Base-by-base conservation (phyloP, 805 yeast genomes). In the Isabelozyma gotoi region DNA sequence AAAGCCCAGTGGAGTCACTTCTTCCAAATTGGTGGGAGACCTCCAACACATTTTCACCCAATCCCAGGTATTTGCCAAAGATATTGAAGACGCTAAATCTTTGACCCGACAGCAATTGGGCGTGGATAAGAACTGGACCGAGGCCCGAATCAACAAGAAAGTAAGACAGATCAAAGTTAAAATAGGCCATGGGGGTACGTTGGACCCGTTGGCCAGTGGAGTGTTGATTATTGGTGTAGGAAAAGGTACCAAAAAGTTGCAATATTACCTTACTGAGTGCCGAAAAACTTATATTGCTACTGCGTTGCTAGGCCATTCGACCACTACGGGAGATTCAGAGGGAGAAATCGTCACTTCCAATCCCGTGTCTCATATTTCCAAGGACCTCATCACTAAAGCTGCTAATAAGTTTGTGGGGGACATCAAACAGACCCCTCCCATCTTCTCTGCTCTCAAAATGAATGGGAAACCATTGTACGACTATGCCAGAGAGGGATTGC, bases 121-220 rank as follows among this genome's bases (percentile, higher is more conserved):
- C 24, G 62, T 61, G 34, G 68, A 68, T 56, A 64, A 62, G 39
- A 59, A 62, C 43, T 65, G 71, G 58, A 71, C 78, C 44, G 63
- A 72, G 41, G 72, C 68, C 42, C 73, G 80, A 31, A 74, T 80
- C 36, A 74, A 77, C 46, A 75, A 78, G 42, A 77, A 78, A 45
- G 70, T 77, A 20, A 67, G 75, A 18, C 72, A 73, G 24, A 68
- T 78, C 3, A 83, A 82, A 53, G 82, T 91, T 27, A 94, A 94
- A 57, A 85, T 92, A 73, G 99, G 99, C 1, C 99, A 94, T 63
- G 99, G 99, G 15, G 99, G 99, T 7, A 94, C 99, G 0, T 71
- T 94, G 32, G 99, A 94, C 57, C 97, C 98, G 0, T 66, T 88
- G 35, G 99, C 99, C 0, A 82, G 90, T n/a, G 99, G 99, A 8